Evolutionary conservation across 2,329 filamentous ascomycete species (phyloP).

Genomic region (Mycosphaerella sp.): DNA sequence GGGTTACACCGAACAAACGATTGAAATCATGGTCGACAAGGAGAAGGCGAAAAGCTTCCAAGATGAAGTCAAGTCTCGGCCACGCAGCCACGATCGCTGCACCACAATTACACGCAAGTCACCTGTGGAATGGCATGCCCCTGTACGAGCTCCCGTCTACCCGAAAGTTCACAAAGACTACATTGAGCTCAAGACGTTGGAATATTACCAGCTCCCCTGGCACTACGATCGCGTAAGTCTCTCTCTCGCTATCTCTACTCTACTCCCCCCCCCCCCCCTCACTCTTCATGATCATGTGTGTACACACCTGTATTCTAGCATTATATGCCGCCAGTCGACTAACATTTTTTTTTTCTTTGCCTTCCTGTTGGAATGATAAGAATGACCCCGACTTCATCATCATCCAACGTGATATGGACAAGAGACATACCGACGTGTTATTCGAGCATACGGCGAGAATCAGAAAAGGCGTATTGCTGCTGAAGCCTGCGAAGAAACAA

Average conservation of each 20-base stretch:
- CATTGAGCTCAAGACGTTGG: constrained; percentile 42
- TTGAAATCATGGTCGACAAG: constrained; percentile 44
- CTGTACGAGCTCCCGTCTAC: constrained; percentile 36
- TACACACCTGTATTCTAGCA: too few relatives aligned
- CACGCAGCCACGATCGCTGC: constrained; percentile 10
- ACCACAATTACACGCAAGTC: constrained; percentile 6
- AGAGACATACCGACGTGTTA: constrained; percentile 43
- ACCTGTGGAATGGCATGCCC: constrained; percentile 9
- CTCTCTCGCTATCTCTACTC: not conserved
- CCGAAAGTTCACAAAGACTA: constrained; percentile 44
- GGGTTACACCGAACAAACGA: constrained; percentile 44
- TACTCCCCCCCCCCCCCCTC: not conserved
- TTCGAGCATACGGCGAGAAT: constrained; percentile 47
- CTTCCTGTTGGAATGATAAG: constrained; percentile 14
- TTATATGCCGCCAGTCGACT: too few relatives aligned
- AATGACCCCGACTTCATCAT: constrained; percentile 44
- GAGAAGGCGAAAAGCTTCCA: constrained; percentile 38
- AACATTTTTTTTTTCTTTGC: constrained; percentile 13
- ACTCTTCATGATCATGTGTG: not conserved
- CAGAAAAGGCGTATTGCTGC: constrained; percentile 37
- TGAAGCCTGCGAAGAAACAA: constrained; percentile 37
- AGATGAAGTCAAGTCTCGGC: constrained; percentile 18
- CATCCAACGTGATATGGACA: constrained; percentile 45
- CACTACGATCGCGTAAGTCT: constrained; percentile 44
- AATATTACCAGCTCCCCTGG: constrained; percentile 45